These are phyloP conservation scores for Candida dubliniensis DNA, from an alignment of 1,139 yeast species.

Conservation along the genomic window DNA sequence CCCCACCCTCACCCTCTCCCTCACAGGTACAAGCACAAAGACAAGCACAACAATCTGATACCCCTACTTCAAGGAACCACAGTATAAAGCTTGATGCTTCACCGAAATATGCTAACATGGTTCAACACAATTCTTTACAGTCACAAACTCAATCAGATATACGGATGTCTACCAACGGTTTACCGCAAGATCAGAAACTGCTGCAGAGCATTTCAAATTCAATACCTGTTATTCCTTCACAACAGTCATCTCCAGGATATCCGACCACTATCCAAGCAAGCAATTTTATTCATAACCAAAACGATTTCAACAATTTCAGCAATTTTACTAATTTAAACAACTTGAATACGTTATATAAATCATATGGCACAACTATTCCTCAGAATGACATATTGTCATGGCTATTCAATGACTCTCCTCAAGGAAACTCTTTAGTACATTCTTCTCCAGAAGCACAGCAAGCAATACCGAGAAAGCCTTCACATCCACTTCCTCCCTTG, in stretches of 20 bases:
- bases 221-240: conserved; percentile 1
- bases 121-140: background rate
- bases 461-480: background rate
- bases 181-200: conserved; percentile 1
- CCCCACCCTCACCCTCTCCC: background rate
- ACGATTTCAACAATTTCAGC: conserved; percentile 1
- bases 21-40: background rate
- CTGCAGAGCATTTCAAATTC: background rate
- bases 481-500: background rate
- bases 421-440: conserved; percentile 3
- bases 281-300: background rate
- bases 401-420: conserved; percentile 19
- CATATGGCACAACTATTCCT: conserved; percentile 7
- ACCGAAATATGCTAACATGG: background rate
- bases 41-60: conserved; percentile 1
- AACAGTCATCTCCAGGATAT: conserved; percentile 7
- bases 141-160: background rate
- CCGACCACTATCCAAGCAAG: conserved; percentile 6
- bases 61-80: background rate
- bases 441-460: conserved; percentile 6
- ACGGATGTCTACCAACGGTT: background rate
- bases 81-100: background rate
- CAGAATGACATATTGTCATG: conserved; percentile 41
- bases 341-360: background rate
- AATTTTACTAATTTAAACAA: background rate